phyloP scores from a whole-genome alignment of 192 early-diverging fungal genomes.

The Coemansia sp. region DNA sequence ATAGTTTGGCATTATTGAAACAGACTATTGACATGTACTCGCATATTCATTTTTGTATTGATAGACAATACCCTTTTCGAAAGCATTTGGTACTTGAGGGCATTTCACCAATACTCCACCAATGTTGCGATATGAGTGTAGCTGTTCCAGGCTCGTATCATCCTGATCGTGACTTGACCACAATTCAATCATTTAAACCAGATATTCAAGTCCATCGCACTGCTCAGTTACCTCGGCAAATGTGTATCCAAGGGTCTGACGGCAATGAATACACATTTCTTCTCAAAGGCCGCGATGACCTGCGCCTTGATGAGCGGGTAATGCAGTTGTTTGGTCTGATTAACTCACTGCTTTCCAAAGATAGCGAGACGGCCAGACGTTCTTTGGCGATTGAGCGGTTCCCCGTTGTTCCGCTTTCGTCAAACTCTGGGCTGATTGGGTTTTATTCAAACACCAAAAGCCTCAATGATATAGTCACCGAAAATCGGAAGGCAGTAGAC shows the following conservation, averaged over 20 bases:
- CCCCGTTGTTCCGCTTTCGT: conserved; percentile 94
- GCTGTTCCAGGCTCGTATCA: conserved; percentile 87
- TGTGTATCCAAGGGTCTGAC: conserved; percentile 84
- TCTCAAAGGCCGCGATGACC: conserved; percentile 96
- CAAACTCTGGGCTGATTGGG: conserved; percentile 93
- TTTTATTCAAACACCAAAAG: conserved; percentile 93
- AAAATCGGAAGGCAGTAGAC: conserved; percentile 81
- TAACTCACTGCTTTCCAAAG: conserved; percentile 82
- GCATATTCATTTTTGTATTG: conserved; percentile 70
- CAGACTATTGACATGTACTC: conserved; percentile 95
- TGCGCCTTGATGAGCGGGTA: conserved; percentile 97
- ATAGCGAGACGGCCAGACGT: conserved; percentile 89
- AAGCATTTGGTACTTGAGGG: conserved; percentile 81
- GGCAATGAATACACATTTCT: conserved; percentile 87
- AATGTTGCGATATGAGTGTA: conserved; percentile 81
- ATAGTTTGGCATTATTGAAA: conserved; percentile 58
- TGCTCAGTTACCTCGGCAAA: conserved; percentile 86
- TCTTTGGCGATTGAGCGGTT: conserved; percentile 90
- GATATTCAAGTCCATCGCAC: conserved; percentile 83
- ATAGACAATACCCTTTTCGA: conserved; percentile 76
- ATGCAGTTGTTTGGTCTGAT: conserved; percentile 99
- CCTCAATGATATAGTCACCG: conserved; percentile 84
- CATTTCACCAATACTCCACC: conserved; percentile 83
- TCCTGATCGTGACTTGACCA: conserved; percentile 81
- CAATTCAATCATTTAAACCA: conserved; percentile 82